Percentiles rank a stretch among this genome's conserved stretches.
phyloP scores from a whole-genome alignment of 2,329 filamentous ascomycete genomes.

The Cladosporium sp. region DNA sequence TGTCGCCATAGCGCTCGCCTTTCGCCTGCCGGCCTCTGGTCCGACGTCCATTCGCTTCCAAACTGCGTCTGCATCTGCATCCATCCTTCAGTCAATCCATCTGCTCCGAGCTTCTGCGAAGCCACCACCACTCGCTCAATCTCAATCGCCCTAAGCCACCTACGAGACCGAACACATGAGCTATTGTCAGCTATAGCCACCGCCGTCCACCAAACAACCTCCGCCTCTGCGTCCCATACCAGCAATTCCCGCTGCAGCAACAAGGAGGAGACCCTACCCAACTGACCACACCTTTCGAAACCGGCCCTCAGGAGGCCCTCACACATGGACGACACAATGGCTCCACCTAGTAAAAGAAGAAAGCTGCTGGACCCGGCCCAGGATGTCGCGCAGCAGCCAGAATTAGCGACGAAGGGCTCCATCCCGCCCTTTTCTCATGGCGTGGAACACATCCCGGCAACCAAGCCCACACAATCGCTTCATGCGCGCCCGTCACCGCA shows the following conservation, averaged over 20 bases:
- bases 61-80: slow-evolving; percentile 12
- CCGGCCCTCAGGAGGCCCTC: slow-evolving; percentile 12
- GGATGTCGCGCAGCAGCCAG: slow-evolving; percentile 13
- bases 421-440: slow-evolving; percentile 20
- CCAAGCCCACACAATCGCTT: background rate
- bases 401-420: slow-evolving; percentile 2
- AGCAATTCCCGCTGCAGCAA: background rate
- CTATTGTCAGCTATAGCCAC: background rate
- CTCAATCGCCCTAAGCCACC: background rate
- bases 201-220: background rate
- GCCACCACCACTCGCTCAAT: slow-evolving; percentile 24
- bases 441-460: slow-evolving; percentile 19
- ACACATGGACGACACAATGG: slow-evolving; percentile 30
- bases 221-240: background rate
- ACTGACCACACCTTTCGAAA: background rate
- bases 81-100: background rate
- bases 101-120: slow-evolving; percentile 29
- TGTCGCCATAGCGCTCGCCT: slow-evolving; percentile 6
- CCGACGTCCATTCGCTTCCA: slow-evolving; percentile 35
- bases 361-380: slow-evolving; percentile 24
- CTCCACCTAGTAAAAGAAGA: slow-evolving; percentile 32
- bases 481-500: slow-evolving; percentile 21
- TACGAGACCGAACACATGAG: background rate
- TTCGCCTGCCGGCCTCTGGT: slow-evolving; percentile 29
- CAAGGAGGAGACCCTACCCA: background rate